Evolutionary conservation across 2,329 filamentous ascomycete genomes (phyloP).

Genomic region (Fusarium annulatum): DNA sequence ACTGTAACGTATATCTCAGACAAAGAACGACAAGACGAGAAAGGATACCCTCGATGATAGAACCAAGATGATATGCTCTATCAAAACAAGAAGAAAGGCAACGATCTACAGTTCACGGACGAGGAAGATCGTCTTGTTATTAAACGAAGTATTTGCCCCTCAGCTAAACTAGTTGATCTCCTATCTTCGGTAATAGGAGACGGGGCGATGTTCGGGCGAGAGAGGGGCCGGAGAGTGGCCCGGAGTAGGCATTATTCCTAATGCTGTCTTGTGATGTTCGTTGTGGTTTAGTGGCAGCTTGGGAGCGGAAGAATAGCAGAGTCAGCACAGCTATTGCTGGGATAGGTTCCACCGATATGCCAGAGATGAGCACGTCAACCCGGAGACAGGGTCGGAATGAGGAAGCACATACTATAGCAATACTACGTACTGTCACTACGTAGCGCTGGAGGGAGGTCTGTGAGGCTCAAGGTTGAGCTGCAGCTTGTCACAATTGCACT

Average conservation of each 20-base stretch:
- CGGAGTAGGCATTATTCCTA: not conserved
- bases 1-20: not conserved
- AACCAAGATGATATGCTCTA: not conserved
- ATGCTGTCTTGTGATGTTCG: not conserved
- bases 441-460: not conserved
- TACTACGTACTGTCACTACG: not conserved
- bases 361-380: not conserved
- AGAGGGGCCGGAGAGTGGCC: not conserved
- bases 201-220: not conserved
- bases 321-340: not conserved
- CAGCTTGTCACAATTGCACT: not conserved
- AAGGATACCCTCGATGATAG: not conserved
- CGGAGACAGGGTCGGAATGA: slow-evolving; percentile 4
- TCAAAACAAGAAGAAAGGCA: slow-evolving; percentile 6
- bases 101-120: slow-evolving; percentile 21
- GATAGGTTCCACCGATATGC: not conserved
- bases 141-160: not conserved
- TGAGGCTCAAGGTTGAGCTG: not conserved
- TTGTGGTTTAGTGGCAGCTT: not conserved
- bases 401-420: not conserved
- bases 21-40: not conserved
- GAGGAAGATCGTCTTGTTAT: slow-evolving; percentile 20
- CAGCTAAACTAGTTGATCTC: not conserved
- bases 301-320: not conserved
- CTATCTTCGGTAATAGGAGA: not conserved